Evolutionary conservation across 768 basidiomycete species (phyloP).

Genomic region (Leucocoprinus birnbaumii): DNA sequence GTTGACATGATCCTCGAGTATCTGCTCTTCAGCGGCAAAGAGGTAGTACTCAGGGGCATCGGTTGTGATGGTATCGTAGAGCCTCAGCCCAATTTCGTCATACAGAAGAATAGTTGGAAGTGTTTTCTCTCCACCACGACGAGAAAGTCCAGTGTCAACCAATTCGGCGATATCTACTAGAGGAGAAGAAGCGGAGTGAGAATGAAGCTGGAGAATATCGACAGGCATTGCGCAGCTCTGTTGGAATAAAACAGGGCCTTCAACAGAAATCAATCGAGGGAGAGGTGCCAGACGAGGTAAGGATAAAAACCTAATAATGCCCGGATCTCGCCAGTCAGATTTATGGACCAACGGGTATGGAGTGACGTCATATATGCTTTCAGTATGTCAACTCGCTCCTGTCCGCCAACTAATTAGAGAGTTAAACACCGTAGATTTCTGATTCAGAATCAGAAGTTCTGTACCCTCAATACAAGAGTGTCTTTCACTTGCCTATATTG

Average conservation of each 20-base stretch:
- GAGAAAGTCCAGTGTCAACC: conserved; percentile 54
- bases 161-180: conserved; percentile 38
- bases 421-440: not conserved
- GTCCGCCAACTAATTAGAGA: not conserved
- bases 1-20: conserved; percentile 67
- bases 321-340: no score
- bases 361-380: not conserved
- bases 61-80: conserved; percentile 86
- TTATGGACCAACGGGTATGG: not conserved
- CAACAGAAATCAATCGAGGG: not conserved
- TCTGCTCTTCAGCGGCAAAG: conserved; percentile 84
- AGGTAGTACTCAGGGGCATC: conserved; percentile 84
- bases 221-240: conserved; percentile 32
- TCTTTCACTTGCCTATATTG: not conserved
- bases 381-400: not conserved
- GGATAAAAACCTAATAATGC: not conserved
- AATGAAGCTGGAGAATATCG: conserved; percentile 51
- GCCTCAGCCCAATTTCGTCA: conserved; percentile 77
- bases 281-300: not conserved
- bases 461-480: not conserved
- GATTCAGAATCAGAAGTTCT: not conserved
- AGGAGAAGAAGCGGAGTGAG: conserved; percentile 27
- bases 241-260: not conserved
- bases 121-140: conserved; percentile 51
- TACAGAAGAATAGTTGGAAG: conserved; percentile 87